Percentiles rank a stretch among this genome's conserved stretches.
These are phyloP conservation scores for Yamadazyma philogaea DNA, from an alignment of 805 yeast genomes.

Conservation along the genomic window DNA sequence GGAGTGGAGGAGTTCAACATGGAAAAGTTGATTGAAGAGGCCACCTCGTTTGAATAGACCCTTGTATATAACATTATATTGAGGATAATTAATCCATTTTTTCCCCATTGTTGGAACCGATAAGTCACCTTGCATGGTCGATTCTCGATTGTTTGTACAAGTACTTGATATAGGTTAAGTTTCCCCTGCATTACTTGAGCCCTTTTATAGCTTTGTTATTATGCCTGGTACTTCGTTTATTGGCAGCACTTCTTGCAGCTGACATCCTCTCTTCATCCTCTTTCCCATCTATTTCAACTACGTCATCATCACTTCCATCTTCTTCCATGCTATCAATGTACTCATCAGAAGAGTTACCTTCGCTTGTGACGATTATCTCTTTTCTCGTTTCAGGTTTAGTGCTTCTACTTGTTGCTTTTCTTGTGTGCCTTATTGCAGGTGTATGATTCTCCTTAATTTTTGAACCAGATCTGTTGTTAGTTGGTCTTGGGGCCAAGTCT, in stretches of 20 bases:
- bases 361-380: conserved; percentile 5
- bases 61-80: background rate
- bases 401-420: background rate
- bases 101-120: conserved; percentile 16
- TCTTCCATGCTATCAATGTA: background rate
- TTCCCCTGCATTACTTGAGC: too few relatives aligned
- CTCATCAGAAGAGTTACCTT: conserved; percentile 1
- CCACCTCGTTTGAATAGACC: conserved; percentile 62
- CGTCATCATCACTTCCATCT: background rate
- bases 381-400: background rate
- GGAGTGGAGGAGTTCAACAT: conserved; percentile 68
- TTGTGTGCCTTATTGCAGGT: background rate
- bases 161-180: background rate
- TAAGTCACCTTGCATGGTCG: background rate
- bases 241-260: background rate
- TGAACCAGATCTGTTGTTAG: background rate
- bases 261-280: background rate
- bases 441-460: background rate
- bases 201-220: too few relatives aligned
- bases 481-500: background rate
- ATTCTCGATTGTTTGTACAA: conserved; percentile 1
- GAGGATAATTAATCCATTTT: background rate
- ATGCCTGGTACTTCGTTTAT: background rate
- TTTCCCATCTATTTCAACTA: background rate
- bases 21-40: conserved; percentile 64